These are phyloP conservation scores for Wickerhamiella bombiphila DNA, from an alignment of 805 yeast species.

Conservation along the genomic window DNA sequence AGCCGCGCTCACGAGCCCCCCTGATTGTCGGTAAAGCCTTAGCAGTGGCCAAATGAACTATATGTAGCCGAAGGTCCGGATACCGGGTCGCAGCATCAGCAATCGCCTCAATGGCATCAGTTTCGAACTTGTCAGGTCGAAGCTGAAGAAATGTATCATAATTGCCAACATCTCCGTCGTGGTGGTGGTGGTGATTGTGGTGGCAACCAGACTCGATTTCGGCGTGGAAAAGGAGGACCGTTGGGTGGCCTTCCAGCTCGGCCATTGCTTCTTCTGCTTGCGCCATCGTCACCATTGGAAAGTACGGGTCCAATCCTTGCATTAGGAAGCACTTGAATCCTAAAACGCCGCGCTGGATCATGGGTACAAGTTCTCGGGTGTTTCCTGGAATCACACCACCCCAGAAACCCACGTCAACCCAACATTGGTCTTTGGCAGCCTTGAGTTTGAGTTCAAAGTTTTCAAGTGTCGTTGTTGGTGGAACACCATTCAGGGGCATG, in stretches of 20 bases:
- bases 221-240: constrained; percentile 84
- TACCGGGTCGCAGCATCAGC: constrained; percentile 41
- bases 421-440: constrained; percentile 69
- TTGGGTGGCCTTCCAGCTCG: constrained; percentile 43
- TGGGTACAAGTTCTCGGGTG: constrained; percentile 50
- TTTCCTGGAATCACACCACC: constrained; percentile 86
- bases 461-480: constrained; percentile 78
- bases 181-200: constrained; percentile 7
- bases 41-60: constrained; percentile 80
- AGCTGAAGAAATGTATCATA: constrained; percentile 67
- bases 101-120: constrained; percentile 64
- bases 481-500: constrained; percentile 92
- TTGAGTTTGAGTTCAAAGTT: constrained; percentile 60
- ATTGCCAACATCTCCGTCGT: constrained; percentile 36
- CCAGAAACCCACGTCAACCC: constrained; percentile 95
- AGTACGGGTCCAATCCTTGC: constrained; percentile 93
- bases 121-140: constrained; percentile 79
- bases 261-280: constrained; percentile 58
- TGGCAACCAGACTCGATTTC: constrained; percentile 49
- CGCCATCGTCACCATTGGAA: constrained; percentile 59
- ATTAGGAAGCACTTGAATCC: constrained; percentile 90
- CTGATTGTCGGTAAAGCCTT: constrained; percentile 63
- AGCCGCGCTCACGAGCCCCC: constrained; percentile 38
- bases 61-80: constrained; percentile 42
- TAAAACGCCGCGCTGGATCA: constrained; percentile 73